These are phyloP conservation scores for Brassica incana DNA, from an alignment of 345 rosid species.

Conservation along the genomic window DNA sequence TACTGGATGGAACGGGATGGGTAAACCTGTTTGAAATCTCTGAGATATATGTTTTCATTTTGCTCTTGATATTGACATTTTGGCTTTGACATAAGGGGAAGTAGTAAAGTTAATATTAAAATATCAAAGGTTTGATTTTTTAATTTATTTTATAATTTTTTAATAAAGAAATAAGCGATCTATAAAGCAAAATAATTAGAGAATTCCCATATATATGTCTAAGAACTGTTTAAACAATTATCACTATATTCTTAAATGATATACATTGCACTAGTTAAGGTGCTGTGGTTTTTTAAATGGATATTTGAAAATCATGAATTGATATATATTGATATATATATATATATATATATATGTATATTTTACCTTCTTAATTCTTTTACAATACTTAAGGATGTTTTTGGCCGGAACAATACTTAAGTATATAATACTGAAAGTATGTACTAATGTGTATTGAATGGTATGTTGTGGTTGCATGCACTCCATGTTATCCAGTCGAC, in stretches of 20 bases:
- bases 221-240: neutral
- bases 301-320: too few species aligned
- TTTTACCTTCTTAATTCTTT: too few species aligned
- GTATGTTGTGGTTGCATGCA: constrained; percentile 23
- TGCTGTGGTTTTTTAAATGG: too few species aligned
- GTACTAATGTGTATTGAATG: constrained; percentile 7
- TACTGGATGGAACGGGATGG: too few species aligned
- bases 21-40: too few species aligned
- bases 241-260: too few species aligned
- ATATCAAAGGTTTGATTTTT: too few species aligned
- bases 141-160: too few species aligned
- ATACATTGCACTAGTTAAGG: too few species aligned
- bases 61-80: neutral
- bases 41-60: too few species aligned
- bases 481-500: constrained; percentile 38
- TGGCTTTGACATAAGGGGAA: neutral
- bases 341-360: too few species aligned
- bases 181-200: neutral
- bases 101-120: neutral
- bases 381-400: neutral
- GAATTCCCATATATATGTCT: neutral
- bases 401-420: neutral
- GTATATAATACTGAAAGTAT: neutral
- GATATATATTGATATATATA: too few species aligned
- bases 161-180: neutral